phyloP scores from a whole-genome alignment of 169 alveolate species.

The Eimeria falciformis region DNA sequence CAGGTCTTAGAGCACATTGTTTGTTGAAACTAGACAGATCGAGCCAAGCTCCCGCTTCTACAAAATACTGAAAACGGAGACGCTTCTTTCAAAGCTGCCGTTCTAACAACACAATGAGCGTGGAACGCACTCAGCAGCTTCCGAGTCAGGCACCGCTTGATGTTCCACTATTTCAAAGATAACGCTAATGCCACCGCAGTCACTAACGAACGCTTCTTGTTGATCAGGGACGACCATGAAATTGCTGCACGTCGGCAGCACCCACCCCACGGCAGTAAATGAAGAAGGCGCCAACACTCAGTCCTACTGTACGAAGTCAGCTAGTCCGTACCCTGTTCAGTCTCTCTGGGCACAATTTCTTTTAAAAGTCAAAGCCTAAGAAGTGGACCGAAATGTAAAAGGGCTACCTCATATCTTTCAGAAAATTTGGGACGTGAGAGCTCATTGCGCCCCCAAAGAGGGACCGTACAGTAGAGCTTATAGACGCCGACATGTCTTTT shows the following conservation, averaged over 20 bases:
- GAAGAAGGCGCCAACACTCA: neutral
- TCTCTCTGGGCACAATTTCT: neutral
- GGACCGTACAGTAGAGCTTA: neutral
- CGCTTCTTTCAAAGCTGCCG: too few relatives aligned
- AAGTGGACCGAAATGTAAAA: too few relatives aligned
- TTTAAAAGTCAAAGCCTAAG: neutral
- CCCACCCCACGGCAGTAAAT: neutral
- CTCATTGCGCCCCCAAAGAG: constrained; percentile 69
- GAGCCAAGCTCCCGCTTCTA: too few relatives aligned
- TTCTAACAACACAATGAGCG: too few relatives aligned
- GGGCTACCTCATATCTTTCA: constrained; percentile 55
- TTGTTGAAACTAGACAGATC: too few relatives aligned
- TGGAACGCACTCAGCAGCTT: constrained; percentile 65
- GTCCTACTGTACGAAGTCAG: neutral
- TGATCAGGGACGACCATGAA: constrained; percentile 61
- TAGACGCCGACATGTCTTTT: constrained; percentile 26
- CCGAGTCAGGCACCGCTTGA: constrained; percentile 33
- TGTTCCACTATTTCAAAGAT: constrained; percentile 46
- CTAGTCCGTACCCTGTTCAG: neutral
- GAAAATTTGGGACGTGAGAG: constrained; percentile 13
- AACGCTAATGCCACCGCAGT: constrained; percentile 45
- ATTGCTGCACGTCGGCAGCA: constrained; percentile 34
- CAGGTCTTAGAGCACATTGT: neutral
- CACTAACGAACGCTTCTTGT: constrained; percentile 56
- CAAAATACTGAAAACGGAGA: too few relatives aligned